A percentile compares a stretch with the other conserved stretches of the same genome.
Evolutionary conservation across 2,329 filamentous ascomycete species (phyloP).

Genomic region (Cladorrhinum sp.): DNA sequence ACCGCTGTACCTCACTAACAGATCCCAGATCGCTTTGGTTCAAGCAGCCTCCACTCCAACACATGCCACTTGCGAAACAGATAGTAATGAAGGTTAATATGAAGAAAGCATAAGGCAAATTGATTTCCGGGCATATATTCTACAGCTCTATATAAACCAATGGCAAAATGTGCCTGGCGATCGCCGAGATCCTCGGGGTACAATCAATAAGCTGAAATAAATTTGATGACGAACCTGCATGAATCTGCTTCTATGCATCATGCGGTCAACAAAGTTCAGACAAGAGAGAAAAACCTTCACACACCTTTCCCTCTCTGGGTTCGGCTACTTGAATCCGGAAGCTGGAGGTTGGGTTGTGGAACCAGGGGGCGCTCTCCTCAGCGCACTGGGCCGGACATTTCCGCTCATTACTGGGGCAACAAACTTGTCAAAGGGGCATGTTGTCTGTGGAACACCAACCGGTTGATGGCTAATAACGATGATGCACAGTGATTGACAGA

Average conservation of each 20-base stretch:
- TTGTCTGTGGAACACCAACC: no score
- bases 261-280: not conserved
- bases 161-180: not conserved
- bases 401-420: no score
- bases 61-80: constrained; percentile 6
- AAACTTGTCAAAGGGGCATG: no score
- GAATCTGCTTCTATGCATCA: not conserved
- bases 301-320: not conserved
- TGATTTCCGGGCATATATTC: not conserved
- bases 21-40: not conserved
- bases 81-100: not conserved
- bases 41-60: not conserved
- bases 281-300: not conserved
- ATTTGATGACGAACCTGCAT: not conserved
- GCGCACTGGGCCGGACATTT: no score
- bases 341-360: not conserved
- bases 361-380: not conserved
- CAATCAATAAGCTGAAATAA: not conserved
- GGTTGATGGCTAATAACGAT: not conserved
- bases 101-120: not conserved
- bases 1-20: not conserved
- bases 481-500: not conserved
- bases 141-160: not conserved
- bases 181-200: not conserved
- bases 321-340: not conserved